A percentile compares a stretch with the other conserved stretches of the same genome.
Conservation (phyloP, 2,329 filamentous ascomycete species). For the Colletotrichum aenigma region DNA sequence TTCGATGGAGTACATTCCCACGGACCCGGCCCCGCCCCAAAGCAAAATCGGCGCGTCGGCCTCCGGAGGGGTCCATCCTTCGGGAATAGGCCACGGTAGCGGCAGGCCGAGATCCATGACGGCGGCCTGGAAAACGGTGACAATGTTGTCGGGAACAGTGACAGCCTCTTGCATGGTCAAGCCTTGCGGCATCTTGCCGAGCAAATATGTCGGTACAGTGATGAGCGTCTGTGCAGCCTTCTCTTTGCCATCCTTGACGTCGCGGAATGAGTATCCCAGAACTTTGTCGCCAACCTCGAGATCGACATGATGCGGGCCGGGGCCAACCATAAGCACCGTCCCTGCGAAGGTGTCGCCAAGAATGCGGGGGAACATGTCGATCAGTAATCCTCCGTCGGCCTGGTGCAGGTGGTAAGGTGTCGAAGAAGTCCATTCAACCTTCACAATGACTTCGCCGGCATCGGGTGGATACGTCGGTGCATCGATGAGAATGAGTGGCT, state of each 20-base stretch:
- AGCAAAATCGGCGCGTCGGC: conserved; percentile 47
- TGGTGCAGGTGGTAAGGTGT: conserved; percentile 67
- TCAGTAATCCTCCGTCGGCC: conserved; percentile 62
- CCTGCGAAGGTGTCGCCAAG: conserved; percentile 58
- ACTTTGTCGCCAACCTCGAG: conserved; percentile 60
- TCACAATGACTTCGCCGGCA: conserved; percentile 55
- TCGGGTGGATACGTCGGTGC: conserved; percentile 34
- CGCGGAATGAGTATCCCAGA: conserved; percentile 57
- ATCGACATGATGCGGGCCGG: conserved; percentile 27
- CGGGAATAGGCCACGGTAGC: conserved; percentile 61
- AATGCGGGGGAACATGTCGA: conserved; percentile 50
- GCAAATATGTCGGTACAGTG: conserved; percentile 54
- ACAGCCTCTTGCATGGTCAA: conserved; percentile 50
- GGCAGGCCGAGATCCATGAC: conserved; percentile 53
- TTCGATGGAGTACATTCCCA: conserved; percentile 54
- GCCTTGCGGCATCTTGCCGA: conserved; percentile 47
- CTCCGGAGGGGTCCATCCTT: conserved; percentile 37
- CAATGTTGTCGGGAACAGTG: conserved; percentile 60
- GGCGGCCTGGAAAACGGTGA: conserved; percentile 63
- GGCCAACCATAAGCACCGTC: conserved; percentile 54
- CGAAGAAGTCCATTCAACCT: conserved; percentile 62
- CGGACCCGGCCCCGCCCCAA: conserved; percentile 58
- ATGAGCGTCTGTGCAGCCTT: conserved; percentile 61
- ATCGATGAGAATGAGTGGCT: conserved; percentile 26
- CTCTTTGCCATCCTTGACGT: conserved; percentile 45